Base-by-base conservation (phyloP, 2,329 filamentous ascomycete genomes). In the Xylaria sp. region DNA sequence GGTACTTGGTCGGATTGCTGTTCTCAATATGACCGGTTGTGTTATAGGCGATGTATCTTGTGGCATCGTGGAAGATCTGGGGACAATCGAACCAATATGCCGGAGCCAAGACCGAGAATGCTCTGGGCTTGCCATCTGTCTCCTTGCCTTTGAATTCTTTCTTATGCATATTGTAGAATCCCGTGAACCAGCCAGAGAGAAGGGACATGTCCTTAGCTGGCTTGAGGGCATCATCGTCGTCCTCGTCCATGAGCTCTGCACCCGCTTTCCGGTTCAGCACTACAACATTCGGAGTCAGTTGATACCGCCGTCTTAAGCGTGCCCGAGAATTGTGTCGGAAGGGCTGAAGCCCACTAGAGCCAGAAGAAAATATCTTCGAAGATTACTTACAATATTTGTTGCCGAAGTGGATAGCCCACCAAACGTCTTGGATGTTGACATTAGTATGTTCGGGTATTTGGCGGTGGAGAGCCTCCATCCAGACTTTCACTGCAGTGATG, bases 11-110 rank as follows among this genome's bases (percentile, higher is more conserved):
- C 7, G 58, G 51, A 3, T 61, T 45, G 6, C 12, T 1, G 32
- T 58, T 53, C 30, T 45, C 65, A 7, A 50, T 32, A 9, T 14
- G 17, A 21, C 30, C 2, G 7, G 12, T 6, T 5, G 54, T 50
- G n/a, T 54, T 24, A 17, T 64, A 64, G 19, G 19, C 60, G 21
- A 64, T 32, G 53, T 39, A 30, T 39, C 21, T 55, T 5, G 47
- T 64, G 24, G 47, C n/a, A 4, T 19, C 47, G 36, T 50, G n/a
- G 36, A 64, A 50, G 21, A 64, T 54, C 24, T 57, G 21, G 8
- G 45, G 30, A 30, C 39, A 60, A 47, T 64, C 65, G n/a, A 64
- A 60, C 48, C 48, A 64, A 24, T 60, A 64, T 30, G 65, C 65
- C 8, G 55, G 65, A 9, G 34, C 48, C 27, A 34, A 39, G 11